Evolutionary conservation across 2,329 filamentous ascomycete species (phyloP), one percentile per base, ranked within the genome.

Genomic region (Raffaelea albimanens): DNA sequence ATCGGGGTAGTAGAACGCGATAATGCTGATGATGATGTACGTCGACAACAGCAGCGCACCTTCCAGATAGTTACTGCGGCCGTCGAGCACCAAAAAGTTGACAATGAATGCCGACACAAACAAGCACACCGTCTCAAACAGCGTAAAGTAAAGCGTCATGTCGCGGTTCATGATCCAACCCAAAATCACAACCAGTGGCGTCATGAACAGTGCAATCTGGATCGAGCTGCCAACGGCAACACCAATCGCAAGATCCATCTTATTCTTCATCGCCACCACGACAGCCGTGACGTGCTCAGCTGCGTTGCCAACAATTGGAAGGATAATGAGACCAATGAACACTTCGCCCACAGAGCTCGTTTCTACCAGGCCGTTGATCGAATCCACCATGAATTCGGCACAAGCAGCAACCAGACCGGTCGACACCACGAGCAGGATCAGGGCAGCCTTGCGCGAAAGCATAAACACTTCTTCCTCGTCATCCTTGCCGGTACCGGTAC

Each of bases 81-180:
- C 87, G 58, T 94, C 88, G 51, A 91, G 70, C 43, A 94, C 87
- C 50, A 94, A 67, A 61, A 93, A 94, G 66, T 91, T 93, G 65
- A 91, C 86, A 53, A 94, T 88, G 54, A 94, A 82, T 8, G 88
- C 82, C 45, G 81, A 85, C 45, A 91, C 80, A 64, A 94, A 94
- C 58, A 94, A 76, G 48, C 84, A 87, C 20, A 93, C 85, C 0
- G 87, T 94, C 73, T 94, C 87, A 64, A 94, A 95, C 43, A 88
- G 75, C 51, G 87, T 87, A 64, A 94, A 94, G 68, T 91, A 89
- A 31, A 94, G 73, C 23, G 83, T 77, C 81, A 87, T 85, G n/a
- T 81, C 71, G 50, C 75, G 76, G 51, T 72, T 66, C 62, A 85
- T 75, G 51, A 73, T 75, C 83, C 83, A 87, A n/a, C 82, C 83